phyloP scores from a whole-genome alignment of 2,329 filamentous ascomycete species.

The Dactylella cylindrospora region DNA sequence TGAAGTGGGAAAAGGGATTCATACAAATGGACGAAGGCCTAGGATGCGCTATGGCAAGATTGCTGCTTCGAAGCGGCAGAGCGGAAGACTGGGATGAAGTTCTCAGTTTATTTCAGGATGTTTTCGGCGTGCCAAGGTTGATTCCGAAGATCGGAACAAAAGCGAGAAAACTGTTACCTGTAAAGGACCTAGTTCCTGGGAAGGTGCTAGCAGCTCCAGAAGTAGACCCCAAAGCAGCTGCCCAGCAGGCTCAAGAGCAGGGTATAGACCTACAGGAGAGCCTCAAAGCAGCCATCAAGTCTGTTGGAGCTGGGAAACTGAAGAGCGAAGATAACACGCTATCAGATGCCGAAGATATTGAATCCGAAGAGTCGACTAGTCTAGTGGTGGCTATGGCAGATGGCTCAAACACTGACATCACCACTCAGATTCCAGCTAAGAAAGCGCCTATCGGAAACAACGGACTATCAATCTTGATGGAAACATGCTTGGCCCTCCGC shows the following conservation, averaged over 20 bases:
- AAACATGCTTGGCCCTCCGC: conserved; percentile 63
- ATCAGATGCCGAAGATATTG: background rate
- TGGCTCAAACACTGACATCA: conserved; percentile 57
- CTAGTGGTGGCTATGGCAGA: conserved; percentile 3
- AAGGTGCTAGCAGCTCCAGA: conserved; percentile 8
- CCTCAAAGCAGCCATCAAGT: conserved; percentile 33
- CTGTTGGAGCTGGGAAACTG: conserved; percentile 23
- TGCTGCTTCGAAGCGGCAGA: conserved; percentile 67
- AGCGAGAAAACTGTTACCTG: conserved; percentile 35
- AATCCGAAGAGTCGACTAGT: background rate
- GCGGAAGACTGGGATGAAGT: conserved; percentile 69
- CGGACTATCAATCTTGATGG: conserved; percentile 69
- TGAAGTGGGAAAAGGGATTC: conserved; percentile 71
- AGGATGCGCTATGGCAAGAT: conserved; percentile 75
- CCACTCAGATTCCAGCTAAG: conserved; percentile 46
- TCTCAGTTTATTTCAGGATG: conserved; percentile 74
- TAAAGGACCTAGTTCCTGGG: conserved; percentile 23
- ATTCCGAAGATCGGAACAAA: conserved; percentile 49
- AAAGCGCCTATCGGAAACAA: conserved; percentile 58
- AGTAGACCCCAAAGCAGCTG: conserved; percentile 7
- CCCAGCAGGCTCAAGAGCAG: conserved; percentile 30
- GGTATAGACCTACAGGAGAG: conserved; percentile 50
- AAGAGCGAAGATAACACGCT: conserved; percentile 45
- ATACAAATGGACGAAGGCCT: conserved; percentile 75
- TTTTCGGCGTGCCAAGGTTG: conserved; percentile 70